Conservation (phyloP, 495 filamentous ascomycete species). For the Bacidia rubella region DNA sequence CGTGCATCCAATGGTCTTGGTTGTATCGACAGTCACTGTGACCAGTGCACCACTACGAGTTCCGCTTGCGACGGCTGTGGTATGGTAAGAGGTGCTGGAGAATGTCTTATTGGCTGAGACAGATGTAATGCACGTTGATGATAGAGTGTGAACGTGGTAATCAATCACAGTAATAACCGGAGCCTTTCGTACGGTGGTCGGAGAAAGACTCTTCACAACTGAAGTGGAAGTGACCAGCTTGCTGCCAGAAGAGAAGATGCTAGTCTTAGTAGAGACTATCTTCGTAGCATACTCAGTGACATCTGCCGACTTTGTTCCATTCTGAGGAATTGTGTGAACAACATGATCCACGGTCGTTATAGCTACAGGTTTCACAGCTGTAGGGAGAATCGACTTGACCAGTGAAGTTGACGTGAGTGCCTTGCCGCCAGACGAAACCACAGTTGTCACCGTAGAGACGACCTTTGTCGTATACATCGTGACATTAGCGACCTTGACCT, state of each 20-base stretch:
- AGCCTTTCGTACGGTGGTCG: background rate
- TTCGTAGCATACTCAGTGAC: background rate
- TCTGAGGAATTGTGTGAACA: background rate
- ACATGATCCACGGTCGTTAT: background rate
- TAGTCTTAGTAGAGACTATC: background rate
- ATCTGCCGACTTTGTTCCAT: background rate
- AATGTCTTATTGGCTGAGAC: background rate
- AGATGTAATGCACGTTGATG: background rate
- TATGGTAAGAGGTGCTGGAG: background rate
- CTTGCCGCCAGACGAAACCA: background rate
- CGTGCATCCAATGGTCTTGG: constrained; percentile 1
- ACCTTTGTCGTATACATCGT: background rate
- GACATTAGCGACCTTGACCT: background rate
- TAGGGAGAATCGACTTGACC: background rate
- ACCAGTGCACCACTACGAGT: constrained; percentile 1
- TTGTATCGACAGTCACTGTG: constrained; percentile 1
- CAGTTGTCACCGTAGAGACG: background rate
- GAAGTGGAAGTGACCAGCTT: background rate
- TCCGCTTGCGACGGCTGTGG: background rate
- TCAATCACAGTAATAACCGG: background rate
- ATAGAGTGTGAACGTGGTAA: background rate
- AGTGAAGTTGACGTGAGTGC: background rate
- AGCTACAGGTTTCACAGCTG: background rate
- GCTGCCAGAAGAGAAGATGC: background rate
- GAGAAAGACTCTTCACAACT: background rate